phyloP scores from a whole-genome alignment of 192 early-diverging fungal species.

The Funneliformis geosporum region DNA sequence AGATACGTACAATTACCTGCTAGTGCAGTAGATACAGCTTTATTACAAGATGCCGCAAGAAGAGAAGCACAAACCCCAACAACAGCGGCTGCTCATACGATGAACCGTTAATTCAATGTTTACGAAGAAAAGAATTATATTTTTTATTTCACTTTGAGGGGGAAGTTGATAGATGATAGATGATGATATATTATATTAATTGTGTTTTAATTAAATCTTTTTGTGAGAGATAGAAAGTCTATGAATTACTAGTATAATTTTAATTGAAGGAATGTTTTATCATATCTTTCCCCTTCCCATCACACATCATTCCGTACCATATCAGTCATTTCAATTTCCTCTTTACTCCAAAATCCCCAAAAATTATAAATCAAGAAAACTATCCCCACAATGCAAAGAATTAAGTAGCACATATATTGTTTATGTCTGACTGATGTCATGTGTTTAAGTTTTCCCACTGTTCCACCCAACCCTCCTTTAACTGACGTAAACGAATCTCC shows the following conservation, averaged over 20 bases:
- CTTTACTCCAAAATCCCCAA: not conserved
- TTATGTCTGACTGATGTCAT: conserved; percentile 15
- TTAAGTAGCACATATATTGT: conserved; percentile 17
- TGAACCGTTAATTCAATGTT: not conserved
- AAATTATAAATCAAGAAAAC: conserved; percentile 12
- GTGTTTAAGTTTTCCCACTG: conserved; percentile 8
- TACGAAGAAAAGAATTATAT: not conserved
- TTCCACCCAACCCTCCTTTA: not conserved
- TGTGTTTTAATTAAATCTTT: too few species aligned
- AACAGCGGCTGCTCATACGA: conserved; percentile 29
- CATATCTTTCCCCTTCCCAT: not conserved
- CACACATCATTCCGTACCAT: not conserved
- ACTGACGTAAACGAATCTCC: conserved; percentile 7
- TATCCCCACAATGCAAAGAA: not conserved
- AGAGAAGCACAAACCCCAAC: conserved; percentile 80
- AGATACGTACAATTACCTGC: conserved; percentile 92
- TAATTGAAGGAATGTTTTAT: too few species aligned
- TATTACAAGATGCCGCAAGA: conserved; percentile 96
- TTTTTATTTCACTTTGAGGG: too few species aligned
- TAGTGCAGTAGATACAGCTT: conserved; percentile 86
- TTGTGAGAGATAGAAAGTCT: too few species aligned
- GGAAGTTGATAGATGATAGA: too few species aligned
- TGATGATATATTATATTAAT: too few species aligned
- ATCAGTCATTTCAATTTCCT: not conserved
- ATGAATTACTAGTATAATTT: too few species aligned